Base-by-base conservation (phyloP, 768 basidiomycete genomes). In the Hypsizygus marmoreus region DNA sequence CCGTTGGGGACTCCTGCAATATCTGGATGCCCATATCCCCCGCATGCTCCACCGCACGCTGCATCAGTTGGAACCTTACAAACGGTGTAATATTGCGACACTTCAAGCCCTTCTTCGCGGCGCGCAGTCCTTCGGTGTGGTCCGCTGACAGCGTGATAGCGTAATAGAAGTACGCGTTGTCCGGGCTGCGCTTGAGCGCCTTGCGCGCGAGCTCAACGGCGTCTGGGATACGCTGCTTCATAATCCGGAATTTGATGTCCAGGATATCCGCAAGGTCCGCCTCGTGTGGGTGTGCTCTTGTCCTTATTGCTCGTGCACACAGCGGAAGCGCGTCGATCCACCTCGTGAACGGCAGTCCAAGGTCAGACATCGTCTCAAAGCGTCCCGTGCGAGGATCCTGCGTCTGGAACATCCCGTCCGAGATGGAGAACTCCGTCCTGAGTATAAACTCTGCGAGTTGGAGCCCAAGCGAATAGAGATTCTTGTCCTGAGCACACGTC, bases 91-190 rank as follows among this genome's bases (percentile, higher is more conserved):
- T 73, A 12, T 68, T 58, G 47, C 71, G 72, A 66, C 79, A 77
- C 56, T 80, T 83, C 54, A 86, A 50, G 1, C 84, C 84, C 56
- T 86, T 80, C 70, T 86, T 85, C 49, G 81, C 77, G 1, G 74
- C 80, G 6, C 80, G 74, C 19, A 86, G 66, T 1, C 80, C 83
- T n/a, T 72, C 68, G 5, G 71, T 66, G 30, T 66, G 57, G 48
- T 84, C 70, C 1, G 70, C 62, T 0, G 73, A 70, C 20, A 86
- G 66, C 0, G 78, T 74, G 47, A 83, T 70, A 14, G 76, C 78
- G 49, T 86, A 84, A 48, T 84, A 81, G 59, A 77, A 84, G 59
- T 85, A 86, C 3, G 79, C 79, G 19, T 78, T 70, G 16, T 77
- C 68, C 2, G 84, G 82, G 50, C 73, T 83, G 23, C 81, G 76